phyloP scores from a whole-genome alignment of 345 rosid species.

The Physaria fendleri region DNA sequence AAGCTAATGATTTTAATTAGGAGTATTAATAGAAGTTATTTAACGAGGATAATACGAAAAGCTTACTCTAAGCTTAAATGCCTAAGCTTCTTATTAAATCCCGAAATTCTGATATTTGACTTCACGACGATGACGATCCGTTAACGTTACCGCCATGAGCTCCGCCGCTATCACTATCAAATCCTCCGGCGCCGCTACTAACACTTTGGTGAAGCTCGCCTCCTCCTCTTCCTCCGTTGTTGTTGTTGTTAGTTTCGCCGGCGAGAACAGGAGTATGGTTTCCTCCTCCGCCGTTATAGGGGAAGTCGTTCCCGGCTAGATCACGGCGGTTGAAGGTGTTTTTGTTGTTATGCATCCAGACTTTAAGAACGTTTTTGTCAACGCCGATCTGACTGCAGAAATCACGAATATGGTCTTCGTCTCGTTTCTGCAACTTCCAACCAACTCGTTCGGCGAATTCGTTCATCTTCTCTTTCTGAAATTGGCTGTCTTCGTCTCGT shows the following conservation, averaged over 20 bases:
- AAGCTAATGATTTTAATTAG: slow-evolving; percentile 2
- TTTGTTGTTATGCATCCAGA: slow-evolving; percentile 98
- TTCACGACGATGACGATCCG: slow-evolving; percentile 29
- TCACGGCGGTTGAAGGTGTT: slow-evolving; percentile 47
- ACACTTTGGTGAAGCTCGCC: slow-evolving; percentile 22
- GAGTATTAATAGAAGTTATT: slow-evolving; percentile 14
- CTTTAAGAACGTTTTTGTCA: slow-evolving; percentile 66
- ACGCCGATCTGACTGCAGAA: slow-evolving; percentile 71
- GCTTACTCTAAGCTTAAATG: slow-evolving; percentile 28
- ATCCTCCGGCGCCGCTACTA: slow-evolving; percentile 22
- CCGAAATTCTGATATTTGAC: neutral
- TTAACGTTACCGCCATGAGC: slow-evolving; percentile 20
- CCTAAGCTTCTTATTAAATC: slow-evolving; percentile 15
- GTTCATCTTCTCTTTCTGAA: slow-evolving; percentile 71
- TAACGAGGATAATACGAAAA: slow-evolving; percentile 22
- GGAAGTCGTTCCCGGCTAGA: slow-evolving; percentile 9
- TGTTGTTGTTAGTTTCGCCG: neutral
- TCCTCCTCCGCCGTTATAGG: neutral
- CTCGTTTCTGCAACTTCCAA: slow-evolving; percentile 92
- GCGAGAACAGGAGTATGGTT: neutral
- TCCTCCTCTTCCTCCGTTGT: neutral
- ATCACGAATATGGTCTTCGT: slow-evolving; percentile 60
- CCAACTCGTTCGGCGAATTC: slow-evolving; percentile 68
- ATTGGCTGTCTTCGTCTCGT: slow-evolving; percentile 86
- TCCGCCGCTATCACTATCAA: slow-evolving; percentile 29